phyloP scores from a whole-genome alignment of 257 asterid genomes.

The Scutellaria minor region DNA sequence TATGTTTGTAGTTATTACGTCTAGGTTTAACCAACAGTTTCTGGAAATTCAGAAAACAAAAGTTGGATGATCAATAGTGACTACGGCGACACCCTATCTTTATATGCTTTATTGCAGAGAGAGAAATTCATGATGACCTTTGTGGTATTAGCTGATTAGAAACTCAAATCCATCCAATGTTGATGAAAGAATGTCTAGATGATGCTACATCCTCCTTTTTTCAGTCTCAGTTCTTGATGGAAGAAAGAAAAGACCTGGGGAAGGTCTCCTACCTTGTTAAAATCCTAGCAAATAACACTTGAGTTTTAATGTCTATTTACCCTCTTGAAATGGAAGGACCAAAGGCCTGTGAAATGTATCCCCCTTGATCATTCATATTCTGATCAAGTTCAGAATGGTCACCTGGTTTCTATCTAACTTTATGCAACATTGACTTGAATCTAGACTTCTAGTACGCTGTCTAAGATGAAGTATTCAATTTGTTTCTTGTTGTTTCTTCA shows the following conservation, averaged over 20 bases:
- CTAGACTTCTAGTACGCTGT: neutral
- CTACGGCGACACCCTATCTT: neutral
- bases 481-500: neutral
- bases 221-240: neutral
- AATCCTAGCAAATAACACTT: neutral
- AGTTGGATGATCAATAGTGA: neutral
- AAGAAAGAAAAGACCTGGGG: neutral
- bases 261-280: neutral
- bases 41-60: neutral
- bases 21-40: neutral
- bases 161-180: neutral
- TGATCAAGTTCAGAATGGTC: neutral
- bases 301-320: neutral
- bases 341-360: conserved; percentile 1
- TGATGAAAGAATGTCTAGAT: neutral
- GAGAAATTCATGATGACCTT: conserved; percentile 6
- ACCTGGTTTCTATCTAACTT: neutral
- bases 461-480: neutral
- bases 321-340: neutral
- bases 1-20: neutral
- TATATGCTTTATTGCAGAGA: neutral
- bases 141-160: neutral
- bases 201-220: conserved; percentile 12
- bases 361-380: neutral
- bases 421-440: neutral